Conservation (phyloP, 2,329 filamentous ascomycete genomes). For the Blastomyces silverae region DNA sequence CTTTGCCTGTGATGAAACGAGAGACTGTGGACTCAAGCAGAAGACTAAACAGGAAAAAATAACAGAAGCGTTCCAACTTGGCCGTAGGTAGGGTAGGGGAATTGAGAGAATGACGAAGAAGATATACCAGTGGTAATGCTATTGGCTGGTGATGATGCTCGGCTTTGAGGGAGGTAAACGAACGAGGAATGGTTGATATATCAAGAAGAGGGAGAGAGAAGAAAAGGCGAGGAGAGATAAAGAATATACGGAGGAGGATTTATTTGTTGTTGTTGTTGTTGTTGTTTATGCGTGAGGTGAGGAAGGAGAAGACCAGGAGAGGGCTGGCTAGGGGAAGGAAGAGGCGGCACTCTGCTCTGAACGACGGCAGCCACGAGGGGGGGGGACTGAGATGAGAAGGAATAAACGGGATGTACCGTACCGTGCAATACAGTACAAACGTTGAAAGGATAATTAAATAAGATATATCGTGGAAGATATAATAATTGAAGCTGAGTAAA, state of each 20-base stretch:
- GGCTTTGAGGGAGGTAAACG: neutral
- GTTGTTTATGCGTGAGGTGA: neutral
- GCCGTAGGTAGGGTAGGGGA: neutral
- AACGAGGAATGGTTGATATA: neutral
- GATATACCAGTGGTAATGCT: constrained; percentile 4
- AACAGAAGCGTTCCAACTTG: constrained; percentile 2
- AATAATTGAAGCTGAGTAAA: neutral
- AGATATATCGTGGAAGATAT: neutral
- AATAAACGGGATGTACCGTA: too few species aligned
- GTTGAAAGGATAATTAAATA: too few species aligned
- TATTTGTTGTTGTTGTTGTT: constrained; percentile 4
- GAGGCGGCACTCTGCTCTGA: too few species aligned
- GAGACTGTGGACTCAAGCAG: neutral
- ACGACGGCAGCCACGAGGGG: neutral
- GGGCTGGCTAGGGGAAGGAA: neutral
- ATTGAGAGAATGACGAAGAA: neutral
- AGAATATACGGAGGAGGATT: neutral
- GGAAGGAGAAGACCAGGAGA: neutral
- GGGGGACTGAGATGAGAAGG: too few species aligned
- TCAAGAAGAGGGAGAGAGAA: neutral
- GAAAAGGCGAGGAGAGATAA: neutral
- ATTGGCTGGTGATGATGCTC: neutral
- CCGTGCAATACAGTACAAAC: too few species aligned
- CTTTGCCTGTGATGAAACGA: neutral
- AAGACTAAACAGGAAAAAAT: constrained; percentile 4